A percentile compares a stretch with the other conserved stretches of the same genome.
Conservation (phyloP, 176 grass and related monocot species). For the Carex littledalei region DNA sequence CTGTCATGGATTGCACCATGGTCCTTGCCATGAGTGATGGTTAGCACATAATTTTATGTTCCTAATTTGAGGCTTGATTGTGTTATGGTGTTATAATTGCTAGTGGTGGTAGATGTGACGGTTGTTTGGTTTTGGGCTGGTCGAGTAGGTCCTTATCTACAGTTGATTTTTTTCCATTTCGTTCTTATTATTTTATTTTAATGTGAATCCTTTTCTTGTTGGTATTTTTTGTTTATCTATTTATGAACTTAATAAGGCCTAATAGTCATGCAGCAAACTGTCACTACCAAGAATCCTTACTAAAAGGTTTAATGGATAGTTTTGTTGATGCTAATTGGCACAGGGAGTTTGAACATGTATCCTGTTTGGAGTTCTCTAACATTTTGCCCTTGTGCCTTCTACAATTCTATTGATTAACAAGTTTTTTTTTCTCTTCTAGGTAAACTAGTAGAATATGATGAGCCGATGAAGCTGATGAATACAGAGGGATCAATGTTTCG, state of each 20-base stretch:
- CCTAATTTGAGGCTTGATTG: neutral
- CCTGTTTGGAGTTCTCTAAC: too few species aligned
- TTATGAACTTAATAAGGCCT: neutral
- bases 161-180: neutral
- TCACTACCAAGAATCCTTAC: neutral
- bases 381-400: neutral
- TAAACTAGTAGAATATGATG: slow-evolving; percentile 60
- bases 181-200: neutral
- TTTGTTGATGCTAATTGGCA: neutral
- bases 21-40: too few species aligned
- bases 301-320: neutral
- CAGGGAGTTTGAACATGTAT: neutral
- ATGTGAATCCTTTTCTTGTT: neutral
- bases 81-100: neutral
- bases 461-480: slow-evolving; percentile 63
- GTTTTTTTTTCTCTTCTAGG: slow-evolving; percentile 23
- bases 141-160: neutral
- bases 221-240: neutral
- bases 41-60: too few species aligned
- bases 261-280: neutral
- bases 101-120: neutral
- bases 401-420: neutral
- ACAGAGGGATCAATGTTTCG: slow-evolving; percentile 62
- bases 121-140: neutral
- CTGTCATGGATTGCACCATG: too few species aligned